Base-by-base conservation (phyloP, 495 filamentous ascomycete species). In the Aspergillus campestris region DNA sequence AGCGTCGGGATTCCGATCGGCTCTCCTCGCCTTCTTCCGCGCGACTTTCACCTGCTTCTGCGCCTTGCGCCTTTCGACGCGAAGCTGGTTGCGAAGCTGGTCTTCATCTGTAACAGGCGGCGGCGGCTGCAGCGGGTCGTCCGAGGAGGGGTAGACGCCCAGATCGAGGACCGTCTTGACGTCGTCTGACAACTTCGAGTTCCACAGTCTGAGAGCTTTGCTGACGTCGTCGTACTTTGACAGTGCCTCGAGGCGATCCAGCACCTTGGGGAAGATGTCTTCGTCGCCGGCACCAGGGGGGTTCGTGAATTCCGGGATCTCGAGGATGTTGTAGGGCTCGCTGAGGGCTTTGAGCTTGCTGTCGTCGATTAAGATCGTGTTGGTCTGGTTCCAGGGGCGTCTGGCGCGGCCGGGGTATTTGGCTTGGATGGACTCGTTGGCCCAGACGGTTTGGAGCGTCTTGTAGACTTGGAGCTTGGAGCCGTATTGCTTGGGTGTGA, bases 331-430 rank as follows among this genome's bases (percentile, higher is more conserved):
- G 65, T 75, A 80, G 0, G 94, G 94, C 59, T 98, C 84, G 45
- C 75, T 81, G 40, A 72, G 70, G 2, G 83, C 92, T 69, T 97
- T 98, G 48, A 84, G 65, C 8, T 57, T 57, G 39, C 78, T 83
- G 61, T 97, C 94, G 50, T 98, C 92, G 15, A 97, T 81, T 9
- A 98, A 69, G 29, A 98, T 67, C 0, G 92, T 97, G 60, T 96
- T 91, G n/a, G 65, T 70, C 63, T 95, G 91, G 49, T 74, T 68
- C 86, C 88, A 98, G 27, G 51, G 50, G 0, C 31, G 8, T 13
- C 27, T 34, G 4, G 27, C 12, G 9, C 34, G 10, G 10, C 32
- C 52, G 31, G 31, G 83, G 53, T 83, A 78, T 6, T 62, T 55
- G 0, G 57, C 51, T 44, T 67, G 65, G 8, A 95, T 69, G 0